Evolutionary conservation across 805 yeast species (phyloP).

Genomic region (Blastobotrys americana): DNA sequence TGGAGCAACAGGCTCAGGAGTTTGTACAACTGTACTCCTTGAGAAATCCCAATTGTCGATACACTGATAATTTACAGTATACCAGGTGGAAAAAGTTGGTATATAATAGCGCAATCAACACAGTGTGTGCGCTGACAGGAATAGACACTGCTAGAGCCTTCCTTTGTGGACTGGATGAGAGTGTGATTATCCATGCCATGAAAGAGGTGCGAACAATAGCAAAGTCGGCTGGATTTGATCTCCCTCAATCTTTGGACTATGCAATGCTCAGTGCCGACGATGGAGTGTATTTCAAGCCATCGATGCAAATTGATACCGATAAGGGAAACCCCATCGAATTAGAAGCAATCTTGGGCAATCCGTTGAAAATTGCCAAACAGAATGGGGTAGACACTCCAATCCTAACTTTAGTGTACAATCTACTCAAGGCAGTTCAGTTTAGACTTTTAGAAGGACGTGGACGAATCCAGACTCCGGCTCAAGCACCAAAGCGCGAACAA

Average conservation of each 20-base stretch:
- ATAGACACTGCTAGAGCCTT: conserved; percentile 52
- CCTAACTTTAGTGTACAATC: conserved; percentile 48
- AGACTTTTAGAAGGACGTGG: conserved; percentile 53
- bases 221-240: conserved; percentile 49
- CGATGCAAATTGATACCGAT: conserved; percentile 63
- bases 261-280: conserved; percentile 51
- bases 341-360: conserved; percentile 65
- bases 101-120: conserved; percentile 62
- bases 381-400: conserved; percentile 50
- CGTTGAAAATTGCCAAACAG: conserved; percentile 44
- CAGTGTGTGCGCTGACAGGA: conserved; percentile 52
- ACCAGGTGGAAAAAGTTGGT: conserved; percentile 61
- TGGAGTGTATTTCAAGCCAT: conserved; percentile 55
- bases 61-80: conserved; percentile 41
- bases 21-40: conserved; percentile 43
- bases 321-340: conserved; percentile 64
- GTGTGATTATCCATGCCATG: conserved; percentile 54
- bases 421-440: conserved; percentile 56
- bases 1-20: conserved; percentile 33
- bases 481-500: conserved; percentile 10
- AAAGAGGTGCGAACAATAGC: conserved; percentile 59
- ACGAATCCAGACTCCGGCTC: conserved; percentile 36
- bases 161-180: conserved; percentile 37
- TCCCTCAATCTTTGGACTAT: conserved; percentile 45
- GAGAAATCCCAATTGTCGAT: conserved; percentile 36